phyloP scores from a whole-genome alignment of 2,329 filamentous ascomycete genomes.

The Fusarium sp. region DNA sequence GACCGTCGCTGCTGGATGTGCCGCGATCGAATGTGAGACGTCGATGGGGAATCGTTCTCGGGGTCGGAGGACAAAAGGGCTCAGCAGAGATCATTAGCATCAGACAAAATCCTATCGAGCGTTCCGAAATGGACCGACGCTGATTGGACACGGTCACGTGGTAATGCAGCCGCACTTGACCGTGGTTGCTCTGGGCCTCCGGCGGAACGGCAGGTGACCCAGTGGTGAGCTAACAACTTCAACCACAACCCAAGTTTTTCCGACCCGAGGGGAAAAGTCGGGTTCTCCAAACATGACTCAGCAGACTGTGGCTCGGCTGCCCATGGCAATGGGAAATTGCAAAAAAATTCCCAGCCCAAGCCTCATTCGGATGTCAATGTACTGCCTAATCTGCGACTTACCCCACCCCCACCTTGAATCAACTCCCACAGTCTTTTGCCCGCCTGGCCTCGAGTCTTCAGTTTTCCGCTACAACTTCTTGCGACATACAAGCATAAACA shows the following conservation, averaged over 20 bases:
- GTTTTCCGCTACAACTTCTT: conserved; percentile 26
- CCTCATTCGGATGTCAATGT: conserved; percentile 17
- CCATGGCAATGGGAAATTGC: conserved; percentile 31
- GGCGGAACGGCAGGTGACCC: conserved; percentile 32
- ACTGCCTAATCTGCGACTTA: conserved; percentile 34
- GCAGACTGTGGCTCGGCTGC: conserved; percentile 1
- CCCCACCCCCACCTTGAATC: conserved; percentile 46
- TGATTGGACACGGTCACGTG: conserved; percentile 57
- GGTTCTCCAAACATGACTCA: conserved; percentile 11
- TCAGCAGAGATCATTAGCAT: conserved; percentile 54
- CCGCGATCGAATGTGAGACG: conserved; percentile 52
- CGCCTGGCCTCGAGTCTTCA: conserved; percentile 14
- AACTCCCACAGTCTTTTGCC: conserved; percentile 38
- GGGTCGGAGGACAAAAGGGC: conserved; percentile 54
- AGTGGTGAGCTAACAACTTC: conserved; percentile 9
- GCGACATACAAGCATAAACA: conserved; percentile 2
- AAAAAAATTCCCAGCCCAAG: conserved; percentile 6
- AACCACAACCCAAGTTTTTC: conserved; percentile 34
- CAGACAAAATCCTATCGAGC: conserved; percentile 56
- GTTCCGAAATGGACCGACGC: conserved; percentile 58
- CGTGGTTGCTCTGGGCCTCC: conserved; percentile 32
- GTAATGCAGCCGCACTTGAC: neutral
- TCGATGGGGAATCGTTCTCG: conserved; percentile 54
- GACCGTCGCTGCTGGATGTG: conserved; percentile 52
- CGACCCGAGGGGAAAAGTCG: conserved; percentile 33